phyloP scores from a whole-genome alignment of 176 grass and related monocot species.

The Poa annua region DNA sequence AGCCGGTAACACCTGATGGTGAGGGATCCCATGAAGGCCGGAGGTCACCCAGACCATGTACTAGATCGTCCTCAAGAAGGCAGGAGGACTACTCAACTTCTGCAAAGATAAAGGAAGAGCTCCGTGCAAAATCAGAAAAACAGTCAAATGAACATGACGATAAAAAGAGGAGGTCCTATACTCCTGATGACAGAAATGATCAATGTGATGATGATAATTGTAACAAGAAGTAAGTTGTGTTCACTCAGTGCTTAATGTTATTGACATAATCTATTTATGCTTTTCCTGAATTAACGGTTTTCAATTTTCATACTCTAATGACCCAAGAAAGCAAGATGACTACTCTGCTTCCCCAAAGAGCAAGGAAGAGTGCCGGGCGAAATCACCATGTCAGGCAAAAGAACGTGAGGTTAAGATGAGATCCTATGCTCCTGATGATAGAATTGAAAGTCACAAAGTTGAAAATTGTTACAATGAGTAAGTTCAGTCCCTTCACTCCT shows the following conservation, averaged over 20 bases:
- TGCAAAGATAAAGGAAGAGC: constrained; percentile 17
- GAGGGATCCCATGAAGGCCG: neutral
- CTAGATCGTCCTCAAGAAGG: constrained; percentile 9
- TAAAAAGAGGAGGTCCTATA: constrained; percentile 8
- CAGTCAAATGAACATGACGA: constrained; percentile 9
- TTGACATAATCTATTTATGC: constrained; percentile 6
- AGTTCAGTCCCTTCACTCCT: constrained; percentile 5
- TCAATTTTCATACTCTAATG: constrained; percentile 18
- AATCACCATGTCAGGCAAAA: neutral
- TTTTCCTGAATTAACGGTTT: neutral
- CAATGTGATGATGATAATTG: neutral
- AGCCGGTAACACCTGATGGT: neutral
- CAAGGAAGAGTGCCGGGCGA: neutral
- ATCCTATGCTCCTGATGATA: constrained; percentile 6
- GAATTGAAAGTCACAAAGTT: neutral
- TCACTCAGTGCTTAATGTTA: neutral
- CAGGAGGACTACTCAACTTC: constrained; percentile 22
- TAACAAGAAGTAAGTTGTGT: constrained; percentile 6
- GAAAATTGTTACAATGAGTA: constrained; percentile 19
- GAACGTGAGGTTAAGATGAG: neutral
- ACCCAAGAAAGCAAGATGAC: constrained; percentile 21
- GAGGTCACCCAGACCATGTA: neutral
- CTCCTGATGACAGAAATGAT: constrained; percentile 12
- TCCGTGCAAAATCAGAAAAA: neutral
- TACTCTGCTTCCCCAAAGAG: constrained; percentile 5